Evolutionary conservation across 1,284 basidiomycete species (phyloP), one percentile per base, ranked within the genome.

Genomic region (Rhodotorula sp.): DNA sequence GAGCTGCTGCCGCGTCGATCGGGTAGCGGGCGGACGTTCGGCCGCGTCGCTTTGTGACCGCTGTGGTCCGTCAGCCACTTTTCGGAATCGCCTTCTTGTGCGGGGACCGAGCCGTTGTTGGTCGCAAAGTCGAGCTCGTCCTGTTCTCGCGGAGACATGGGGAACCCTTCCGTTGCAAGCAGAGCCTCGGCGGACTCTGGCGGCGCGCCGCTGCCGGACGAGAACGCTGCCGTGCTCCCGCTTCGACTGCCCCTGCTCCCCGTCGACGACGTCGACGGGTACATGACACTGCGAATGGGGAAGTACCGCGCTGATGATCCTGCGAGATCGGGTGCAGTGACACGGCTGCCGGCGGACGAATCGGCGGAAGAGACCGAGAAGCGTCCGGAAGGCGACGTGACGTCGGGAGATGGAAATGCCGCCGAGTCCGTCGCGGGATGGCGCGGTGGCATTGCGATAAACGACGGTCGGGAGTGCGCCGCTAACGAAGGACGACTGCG

Each of bases 221-320:
- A 20, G 18, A 64, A 67, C 20, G 44, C 26, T 15, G 62, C 57
- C 26, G 37, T 59, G 30, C 48, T 58, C 22, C 29, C 66, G 53
- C 59, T 26, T 4, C 12, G 14, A 55, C 62, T 64, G 37, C 69
- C 42, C 24, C 51, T 37, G 24, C 61, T 45, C 10, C 61, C 49
- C 24, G 57, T 22, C 53, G 59, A 61, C 26, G 18, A 15, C 17
- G 54, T 44, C 6, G 68, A 62, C 2, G 68, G 68, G 53, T 70
- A 70, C 64, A 70, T 66, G 64, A 70, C 68, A 51, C 51, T 70
- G 30, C 68, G 60, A 49, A 70, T 70, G 22, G 68, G 68, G 24
- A 70, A 70, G 57, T 70, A 70, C 8, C 68, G 60, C 20, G 68
- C 68, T 0, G 42, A 42, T 2, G 56, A 60, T 1, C 68, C 68